A percentile compares a stretch with the other conserved stretches of the same genome.
Evolutionary conservation across 148 eudicot genomes (phyloP).

Genomic region (Nepenthes mirabilis): DNA sequence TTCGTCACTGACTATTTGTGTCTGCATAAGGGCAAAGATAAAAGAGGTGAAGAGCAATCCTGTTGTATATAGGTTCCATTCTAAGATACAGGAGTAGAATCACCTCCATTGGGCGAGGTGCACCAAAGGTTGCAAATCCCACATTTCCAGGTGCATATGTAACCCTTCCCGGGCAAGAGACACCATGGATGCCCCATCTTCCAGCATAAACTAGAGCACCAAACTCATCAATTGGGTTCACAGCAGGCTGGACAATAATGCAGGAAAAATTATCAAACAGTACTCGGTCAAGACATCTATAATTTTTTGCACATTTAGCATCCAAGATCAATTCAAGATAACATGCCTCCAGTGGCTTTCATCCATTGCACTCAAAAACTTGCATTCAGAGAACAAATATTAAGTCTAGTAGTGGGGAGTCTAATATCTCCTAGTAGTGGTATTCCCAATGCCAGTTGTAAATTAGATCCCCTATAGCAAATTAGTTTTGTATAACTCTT

Average conservation of each 20-base stretch:
- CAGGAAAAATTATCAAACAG: conserved; percentile 2
- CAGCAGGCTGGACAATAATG: conserved; percentile 33
- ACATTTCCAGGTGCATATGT: conserved; percentile 89
- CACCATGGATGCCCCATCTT: conserved; percentile 81
- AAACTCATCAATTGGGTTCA: conserved; percentile 56
- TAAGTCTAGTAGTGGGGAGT: too few relatives aligned
- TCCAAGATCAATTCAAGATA: not conserved
- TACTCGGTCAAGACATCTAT: not conserved
- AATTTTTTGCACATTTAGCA: not conserved
- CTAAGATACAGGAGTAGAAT: conserved; percentile 2
- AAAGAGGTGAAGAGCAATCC: not conserved
- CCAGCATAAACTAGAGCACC: conserved; percentile 78
- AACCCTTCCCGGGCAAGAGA: conserved; percentile 81
- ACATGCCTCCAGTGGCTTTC: not conserved
- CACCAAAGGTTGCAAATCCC: conserved; percentile 85
- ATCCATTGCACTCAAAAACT: too few relatives aligned
- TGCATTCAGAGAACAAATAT: too few relatives aligned
- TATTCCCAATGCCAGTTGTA: too few relatives aligned
- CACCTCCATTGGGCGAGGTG: conserved; percentile 86
- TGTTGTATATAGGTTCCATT: not conserved
- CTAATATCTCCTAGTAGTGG: too few relatives aligned
- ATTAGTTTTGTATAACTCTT: too few relatives aligned
- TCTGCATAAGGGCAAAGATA: conserved; percentile 19
- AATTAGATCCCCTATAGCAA: too few relatives aligned
- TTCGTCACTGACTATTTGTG: conserved; percentile 67